Base-by-base conservation (phyloP, 1,284 basidiomycete species). In the Ceratobasidium sp. region DNA sequence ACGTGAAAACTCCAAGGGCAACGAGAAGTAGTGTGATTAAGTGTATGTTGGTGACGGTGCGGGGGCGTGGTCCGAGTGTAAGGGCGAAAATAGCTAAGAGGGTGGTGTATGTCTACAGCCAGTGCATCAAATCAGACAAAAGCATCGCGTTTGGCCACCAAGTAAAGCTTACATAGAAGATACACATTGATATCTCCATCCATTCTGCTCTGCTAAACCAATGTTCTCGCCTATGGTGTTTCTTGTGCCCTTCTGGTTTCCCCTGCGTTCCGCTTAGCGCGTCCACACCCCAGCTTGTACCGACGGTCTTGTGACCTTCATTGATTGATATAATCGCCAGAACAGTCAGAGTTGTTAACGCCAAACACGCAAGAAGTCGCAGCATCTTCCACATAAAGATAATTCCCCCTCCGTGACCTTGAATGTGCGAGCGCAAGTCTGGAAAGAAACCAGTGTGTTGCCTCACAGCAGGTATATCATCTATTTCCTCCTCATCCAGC, bases 131-230 rank as follows among this genome's bases (percentile, higher is more conserved):
- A n/a, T 56, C n/a, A 14, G 29, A 49, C 19, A 14, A 56, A 34
- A 5, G 11, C 13, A 34, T 1, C 11, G 24, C 24, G 22, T 31
- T 56, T 31, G 13, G 19, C 37, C 37, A 2, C 37, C 9, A 43
- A 8, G 5, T 41, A n/a, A 5, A 16, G 41, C 76, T 54, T 41
- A 77, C 76, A 54, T 75, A 76, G 34, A 76, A 75, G 1, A 49
- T 56, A 34, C 65, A 74, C 58, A 77, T 58, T 6, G 73, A 39
- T 29, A 76, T 74, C 49, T 77, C 77, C n/a, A 75, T 51, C 77
- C 76, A 76, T 46, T 76, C 77, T 2, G 54, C 54, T 51, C 29
- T 51, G 59, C 43, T 76, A 27, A 77, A 75, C 74, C 69, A 72
- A 19, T 54, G 46, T 6, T 69, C 72, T 6, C 69, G 68, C 27